These are phyloP conservation scores for Penicillium frequentans DNA, from an alignment of 2,329 filamentous ascomycete species.

Conservation along the genomic window DNA sequence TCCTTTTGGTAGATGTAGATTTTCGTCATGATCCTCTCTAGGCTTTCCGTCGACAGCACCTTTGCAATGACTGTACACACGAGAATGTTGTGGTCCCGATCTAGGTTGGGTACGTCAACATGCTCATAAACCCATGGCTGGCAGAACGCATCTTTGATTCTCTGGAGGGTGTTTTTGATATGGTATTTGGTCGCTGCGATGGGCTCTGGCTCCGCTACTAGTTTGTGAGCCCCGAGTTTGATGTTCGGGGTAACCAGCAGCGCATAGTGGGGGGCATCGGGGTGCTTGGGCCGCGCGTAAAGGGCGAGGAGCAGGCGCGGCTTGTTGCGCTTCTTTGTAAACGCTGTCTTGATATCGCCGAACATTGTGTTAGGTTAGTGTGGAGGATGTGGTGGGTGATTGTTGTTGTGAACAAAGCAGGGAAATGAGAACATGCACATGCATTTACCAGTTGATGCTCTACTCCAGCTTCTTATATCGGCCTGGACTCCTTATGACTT, in stretches of 20 bases:
- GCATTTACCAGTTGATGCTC: no score
- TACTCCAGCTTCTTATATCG: no score
- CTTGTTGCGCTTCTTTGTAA: slow-evolving; percentile 6
- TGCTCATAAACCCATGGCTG: slow-evolving; percentile 1
- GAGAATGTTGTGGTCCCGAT: neutral
- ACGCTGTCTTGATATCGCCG: neutral
- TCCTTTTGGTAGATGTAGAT: neutral
- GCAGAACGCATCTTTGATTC: neutral
- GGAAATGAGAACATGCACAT: no score
- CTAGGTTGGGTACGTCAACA: neutral
- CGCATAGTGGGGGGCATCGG: slow-evolving; percentile 1
- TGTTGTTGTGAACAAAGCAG: no score
- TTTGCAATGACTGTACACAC: slow-evolving; percentile 3
- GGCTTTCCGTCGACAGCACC: neutral
- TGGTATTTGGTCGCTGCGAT: slow-evolving; percentile 9
- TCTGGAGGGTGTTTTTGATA: slow-evolving; percentile 1
- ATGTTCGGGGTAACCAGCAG: slow-evolving; percentile 8
- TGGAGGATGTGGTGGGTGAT: no score
- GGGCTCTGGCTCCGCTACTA: neutral
- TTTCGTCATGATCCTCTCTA: neutral
- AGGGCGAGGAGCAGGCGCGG: slow-evolving; percentile 7
- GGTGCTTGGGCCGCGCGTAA: slow-evolving; percentile 2
- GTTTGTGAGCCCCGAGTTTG: neutral
- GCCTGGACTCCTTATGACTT: no score
- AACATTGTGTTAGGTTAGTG: neutral